These are phyloP conservation scores for Pythium vanterpoolii DNA, from an alignment of 352 stramenopile genomes.

Conservation along the genomic window DNA sequence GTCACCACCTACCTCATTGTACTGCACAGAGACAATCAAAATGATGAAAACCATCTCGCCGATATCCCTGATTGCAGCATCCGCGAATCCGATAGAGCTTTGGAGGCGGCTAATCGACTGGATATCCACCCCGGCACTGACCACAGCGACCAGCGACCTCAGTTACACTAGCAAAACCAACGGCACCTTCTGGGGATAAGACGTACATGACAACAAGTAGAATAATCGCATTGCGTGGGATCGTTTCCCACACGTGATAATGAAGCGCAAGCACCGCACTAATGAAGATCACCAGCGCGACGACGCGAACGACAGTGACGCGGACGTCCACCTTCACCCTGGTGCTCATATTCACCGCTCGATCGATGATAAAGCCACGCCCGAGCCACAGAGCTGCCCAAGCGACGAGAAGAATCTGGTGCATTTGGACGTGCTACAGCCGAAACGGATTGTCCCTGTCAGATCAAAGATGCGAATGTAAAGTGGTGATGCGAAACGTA, in stretches of 20 bases:
- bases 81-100: too few relatives aligned
- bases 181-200: neutral
- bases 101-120: neutral
- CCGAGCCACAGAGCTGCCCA: slow-evolving; percentile 43
- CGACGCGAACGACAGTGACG: neutral
- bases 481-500: slow-evolving; percentile 9
- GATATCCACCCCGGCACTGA: neutral
- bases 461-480: neutral
- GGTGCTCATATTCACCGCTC: neutral
- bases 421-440: slow-evolving; percentile 26
- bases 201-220: neutral
- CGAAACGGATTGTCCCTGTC: neutral
- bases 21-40: slow-evolving; percentile 40
- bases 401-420: slow-evolving; percentile 27
- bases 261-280: neutral
- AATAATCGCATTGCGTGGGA: neutral
- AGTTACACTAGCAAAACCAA: neutral
- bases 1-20: slow-evolving; percentile 25
- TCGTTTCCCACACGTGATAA: neutral
- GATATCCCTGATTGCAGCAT: neutral
- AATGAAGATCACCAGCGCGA: neutral
- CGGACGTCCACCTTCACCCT: too few relatives aligned
- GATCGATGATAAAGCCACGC: slow-evolving; percentile 20
- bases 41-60: slow-evolving; percentile 3
- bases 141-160: neutral